These are phyloP conservation scores for Dissoconium aciculare DNA, from an alignment of 2,329 filamentous ascomycete genomes.

Conservation along the genomic window DNA sequence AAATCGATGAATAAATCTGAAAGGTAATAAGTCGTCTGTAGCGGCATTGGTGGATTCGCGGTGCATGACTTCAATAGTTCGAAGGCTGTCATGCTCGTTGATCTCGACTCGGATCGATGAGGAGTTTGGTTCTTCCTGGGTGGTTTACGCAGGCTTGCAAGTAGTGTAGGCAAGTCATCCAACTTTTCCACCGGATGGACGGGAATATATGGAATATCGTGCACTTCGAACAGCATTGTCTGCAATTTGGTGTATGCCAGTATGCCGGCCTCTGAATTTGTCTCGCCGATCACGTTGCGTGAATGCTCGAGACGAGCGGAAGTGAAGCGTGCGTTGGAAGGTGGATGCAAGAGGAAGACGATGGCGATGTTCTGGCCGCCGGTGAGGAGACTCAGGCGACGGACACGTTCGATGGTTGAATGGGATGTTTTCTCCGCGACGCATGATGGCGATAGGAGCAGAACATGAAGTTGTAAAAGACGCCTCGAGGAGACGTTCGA, in stretches of 20 bases:
- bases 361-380: constrained; percentile 19
- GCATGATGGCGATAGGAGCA: constrained; percentile 21
- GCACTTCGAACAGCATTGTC: constrained; percentile 11
- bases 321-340: constrained; percentile 7
- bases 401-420: constrained; percentile 18
- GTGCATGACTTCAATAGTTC: constrained; percentile 18
- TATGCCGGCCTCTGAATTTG: constrained; percentile 6
- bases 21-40: constrained; percentile 13
- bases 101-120: not conserved
- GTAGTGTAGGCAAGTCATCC: constrained; percentile 12
- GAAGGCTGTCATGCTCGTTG: constrained; percentile 5
- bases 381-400: constrained; percentile 19
- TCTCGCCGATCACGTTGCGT: not conserved
- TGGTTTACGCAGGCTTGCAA: constrained; percentile 13
- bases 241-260: constrained; percentile 18
- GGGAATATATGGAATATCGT: constrained; percentile 14
- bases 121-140: not conserved
- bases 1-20: constrained; percentile 17
- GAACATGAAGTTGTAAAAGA: constrained; percentile 17
- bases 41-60: constrained; percentile 11
- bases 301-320: constrained; percentile 8
- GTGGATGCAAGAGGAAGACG: constrained; percentile 18
- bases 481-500: no score
- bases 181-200: constrained; percentile 16
- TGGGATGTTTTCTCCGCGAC: constrained; percentile 10